Evolutionary conservation across 2,329 filamentous ascomycete species (phyloP).

Genomic region (Fonsecaea monophora): DNA sequence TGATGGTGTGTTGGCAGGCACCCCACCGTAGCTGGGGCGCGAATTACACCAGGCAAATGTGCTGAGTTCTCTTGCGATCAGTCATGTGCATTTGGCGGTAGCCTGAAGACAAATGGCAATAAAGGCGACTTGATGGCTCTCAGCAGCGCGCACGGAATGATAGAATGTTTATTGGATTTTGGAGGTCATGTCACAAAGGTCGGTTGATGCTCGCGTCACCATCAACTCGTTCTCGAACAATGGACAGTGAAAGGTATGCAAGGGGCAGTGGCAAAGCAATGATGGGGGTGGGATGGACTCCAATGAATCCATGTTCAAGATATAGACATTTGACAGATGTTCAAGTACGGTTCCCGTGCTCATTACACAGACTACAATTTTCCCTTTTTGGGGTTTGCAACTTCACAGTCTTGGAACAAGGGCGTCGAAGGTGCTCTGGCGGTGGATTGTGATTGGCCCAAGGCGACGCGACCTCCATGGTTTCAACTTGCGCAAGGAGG

Average conservation of each 20-base stretch:
- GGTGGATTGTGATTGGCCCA: slow-evolving; percentile 27
- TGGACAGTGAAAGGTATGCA: neutral
- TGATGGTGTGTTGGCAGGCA: neutral
- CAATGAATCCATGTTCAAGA: slow-evolving; percentile 16
- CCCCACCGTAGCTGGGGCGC: neutral
- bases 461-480: slow-evolving; percentile 30
- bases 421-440: neutral
- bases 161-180: slow-evolving; percentile 2
- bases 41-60: neutral
- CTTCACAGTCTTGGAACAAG: neutral
- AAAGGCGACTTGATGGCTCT: neutral
- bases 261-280: neutral
- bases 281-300: slow-evolving; percentile 17
- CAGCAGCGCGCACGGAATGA: neutral
- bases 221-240: neutral
- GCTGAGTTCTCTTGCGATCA: neutral
- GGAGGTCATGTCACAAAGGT: neutral
- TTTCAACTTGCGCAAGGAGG: slow-evolving; percentile 18
- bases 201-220: neutral
- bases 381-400: neutral
- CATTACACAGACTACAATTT: slow-evolving; percentile 5
- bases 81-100: neutral
- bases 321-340: slow-evolving; percentile 24
- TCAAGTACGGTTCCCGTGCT: slow-evolving; percentile 1
- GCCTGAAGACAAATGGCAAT: neutral